Evolutionary conservation across 2,329 filamentous ascomycete species (phyloP).

Genomic region (Pseudogymnoascus sp.): DNA sequence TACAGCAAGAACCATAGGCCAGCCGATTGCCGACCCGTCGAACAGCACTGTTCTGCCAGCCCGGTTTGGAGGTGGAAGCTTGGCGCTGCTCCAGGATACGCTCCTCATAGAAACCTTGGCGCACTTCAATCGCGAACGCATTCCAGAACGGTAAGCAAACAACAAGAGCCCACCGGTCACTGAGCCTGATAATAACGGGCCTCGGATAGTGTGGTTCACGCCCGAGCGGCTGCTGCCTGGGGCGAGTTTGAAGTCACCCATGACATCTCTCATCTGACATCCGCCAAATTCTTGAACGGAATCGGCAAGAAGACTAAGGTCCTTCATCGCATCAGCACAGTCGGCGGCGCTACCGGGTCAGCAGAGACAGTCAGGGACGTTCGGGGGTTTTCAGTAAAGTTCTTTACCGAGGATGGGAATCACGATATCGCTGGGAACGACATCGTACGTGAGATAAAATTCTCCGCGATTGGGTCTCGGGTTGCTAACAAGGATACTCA

Average conservation of each 20-base stretch:
- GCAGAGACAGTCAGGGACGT: conserved; percentile 39
- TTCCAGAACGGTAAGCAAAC: conserved; percentile 9
- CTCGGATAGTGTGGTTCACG: conserved; percentile 44
- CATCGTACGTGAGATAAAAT: conserved; percentile 12
- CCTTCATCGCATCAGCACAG: conserved; percentile 49
- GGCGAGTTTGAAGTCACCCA: conserved; percentile 15
- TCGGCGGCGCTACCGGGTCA: conserved; percentile 35
- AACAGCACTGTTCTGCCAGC: conserved; percentile 3
- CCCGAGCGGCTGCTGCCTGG: conserved; percentile 36
- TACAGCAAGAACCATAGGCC: neutral
- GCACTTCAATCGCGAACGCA: conserved; percentile 8
- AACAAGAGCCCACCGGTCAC: neutral
- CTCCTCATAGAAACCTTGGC: neutral
- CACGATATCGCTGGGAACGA: conserved; percentile 39
- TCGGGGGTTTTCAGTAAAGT: conserved; percentile 40
- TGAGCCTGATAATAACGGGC: neutral
- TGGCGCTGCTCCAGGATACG: conserved; percentile 1
- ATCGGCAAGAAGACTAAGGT: conserved; percentile 59
- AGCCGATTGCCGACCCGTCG: neutral
- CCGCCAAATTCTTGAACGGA: conserved; percentile 38
- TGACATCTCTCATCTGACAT: conserved; percentile 11
- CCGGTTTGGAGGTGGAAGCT: neutral
- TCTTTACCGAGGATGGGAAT: conserved; percentile 43
- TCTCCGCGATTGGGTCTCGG: neutral
- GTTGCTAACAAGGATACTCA: neutral